These are phyloP conservation scores for Stephanodiscus minutulus DNA, from an alignment of 108 stramenopile species.

Conservation along the genomic window DNA sequence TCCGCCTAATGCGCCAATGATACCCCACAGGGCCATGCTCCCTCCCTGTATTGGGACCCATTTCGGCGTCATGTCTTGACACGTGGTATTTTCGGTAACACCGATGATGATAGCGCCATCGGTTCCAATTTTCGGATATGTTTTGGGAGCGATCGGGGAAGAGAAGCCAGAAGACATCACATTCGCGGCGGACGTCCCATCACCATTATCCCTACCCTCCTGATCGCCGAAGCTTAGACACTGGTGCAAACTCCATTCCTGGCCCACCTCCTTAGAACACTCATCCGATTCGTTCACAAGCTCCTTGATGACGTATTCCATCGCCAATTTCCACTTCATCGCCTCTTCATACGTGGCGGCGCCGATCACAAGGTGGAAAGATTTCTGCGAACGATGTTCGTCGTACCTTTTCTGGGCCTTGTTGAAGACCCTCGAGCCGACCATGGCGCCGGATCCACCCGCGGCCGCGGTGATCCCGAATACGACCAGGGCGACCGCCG, in stretches of 20 bases:
- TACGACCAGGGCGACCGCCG: constrained; percentile 79
- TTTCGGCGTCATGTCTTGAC: constrained; percentile 28
- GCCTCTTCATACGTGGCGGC: constrained; percentile 59
- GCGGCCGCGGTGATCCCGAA: constrained; percentile 77
- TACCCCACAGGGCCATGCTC: constrained; percentile 50
- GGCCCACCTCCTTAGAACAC: constrained; percentile 5
- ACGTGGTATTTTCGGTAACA: constrained; percentile 18
- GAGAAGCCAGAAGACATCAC: not conserved
- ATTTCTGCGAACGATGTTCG: constrained; percentile 43
- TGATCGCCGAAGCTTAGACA: not conserved
- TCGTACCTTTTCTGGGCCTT: constrained; percentile 37
- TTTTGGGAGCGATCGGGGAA: not conserved
- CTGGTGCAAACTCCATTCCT: not conserved
- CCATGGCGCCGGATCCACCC: constrained; percentile 78
- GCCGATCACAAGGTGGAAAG: constrained; percentile 58
- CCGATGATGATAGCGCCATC: constrained; percentile 17
- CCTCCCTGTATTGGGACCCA: constrained; percentile 82
- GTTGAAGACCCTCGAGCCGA: constrained; percentile 52
- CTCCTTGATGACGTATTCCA: constrained; percentile 56
- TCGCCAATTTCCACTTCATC: constrained; percentile 57
- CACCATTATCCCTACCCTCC: not conserved
- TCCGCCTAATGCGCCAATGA: constrained; percentile 48
- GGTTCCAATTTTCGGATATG: constrained; percentile 41
- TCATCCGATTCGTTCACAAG: constrained; percentile 16
- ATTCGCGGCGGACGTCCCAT: not conserved